These are phyloP conservation scores for Trypanosomatidae sp. DNA, from an alignment of 208 protist genomes.

Conservation along the genomic window DNA sequence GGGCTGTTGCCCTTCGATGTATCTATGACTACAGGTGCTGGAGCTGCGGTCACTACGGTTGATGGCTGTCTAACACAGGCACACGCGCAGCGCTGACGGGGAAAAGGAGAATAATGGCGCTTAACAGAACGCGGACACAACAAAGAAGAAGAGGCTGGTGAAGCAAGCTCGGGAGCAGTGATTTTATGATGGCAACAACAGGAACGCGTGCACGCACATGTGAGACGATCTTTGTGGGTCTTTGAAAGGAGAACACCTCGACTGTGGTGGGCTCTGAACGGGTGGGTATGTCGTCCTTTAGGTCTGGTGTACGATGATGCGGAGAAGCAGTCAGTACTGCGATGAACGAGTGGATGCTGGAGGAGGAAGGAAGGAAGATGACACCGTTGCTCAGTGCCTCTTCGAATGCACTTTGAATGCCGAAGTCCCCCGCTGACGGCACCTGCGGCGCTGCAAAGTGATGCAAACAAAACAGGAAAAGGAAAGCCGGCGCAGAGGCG, in stretches of 20 bases:
- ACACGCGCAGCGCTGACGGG: background rate
- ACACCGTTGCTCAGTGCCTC: background rate
- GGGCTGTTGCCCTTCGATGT: background rate
- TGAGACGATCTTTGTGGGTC: background rate
- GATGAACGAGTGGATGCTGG: background rate
- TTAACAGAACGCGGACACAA: too few relatives aligned
- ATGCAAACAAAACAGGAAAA: background rate
- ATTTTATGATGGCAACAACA: background rate
- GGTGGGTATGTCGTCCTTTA: background rate
- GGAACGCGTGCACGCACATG: background rate
- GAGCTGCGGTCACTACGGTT: background rate
- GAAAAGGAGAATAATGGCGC: background rate
- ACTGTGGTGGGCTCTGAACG: background rate
- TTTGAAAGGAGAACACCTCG: background rate
- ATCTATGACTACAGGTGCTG: background rate
- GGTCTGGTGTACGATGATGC: background rate
- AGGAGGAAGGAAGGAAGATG: background rate
- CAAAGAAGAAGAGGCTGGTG: background rate
- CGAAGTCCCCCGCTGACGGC: background rate
- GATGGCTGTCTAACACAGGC: background rate
- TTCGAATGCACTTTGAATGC: background rate
- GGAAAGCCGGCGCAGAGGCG: background rate
- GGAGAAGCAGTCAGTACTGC: background rate
- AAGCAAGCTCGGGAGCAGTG: background rate
- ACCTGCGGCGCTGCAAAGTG: background rate